Evolutionary conservation across 345 rosid species (phyloP), one percentile per base, ranked within the genome.

Genomic region (Eucalyptus urophylla): DNA sequence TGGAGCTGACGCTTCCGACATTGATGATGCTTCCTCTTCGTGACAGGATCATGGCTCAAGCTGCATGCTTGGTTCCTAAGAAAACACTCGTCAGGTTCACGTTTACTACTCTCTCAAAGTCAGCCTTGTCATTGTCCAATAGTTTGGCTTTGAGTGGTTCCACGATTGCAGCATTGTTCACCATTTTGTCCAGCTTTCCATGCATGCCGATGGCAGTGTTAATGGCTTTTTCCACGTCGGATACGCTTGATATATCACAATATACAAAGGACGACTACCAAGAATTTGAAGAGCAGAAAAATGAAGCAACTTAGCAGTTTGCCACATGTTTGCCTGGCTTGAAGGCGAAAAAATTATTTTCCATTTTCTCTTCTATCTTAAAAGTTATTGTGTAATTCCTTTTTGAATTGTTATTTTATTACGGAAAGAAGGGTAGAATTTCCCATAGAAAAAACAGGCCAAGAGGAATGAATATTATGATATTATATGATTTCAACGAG

Each of bases 1-100:
- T 62, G 6, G 90, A 88, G 40, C 37, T 11, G 49, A 81, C 67
- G 80, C 90, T 88, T 14, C 89, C 89, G 11, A 56, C 31, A 14
- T 54, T 50, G 22, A 90, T 40, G 44, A 87, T 87, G 86, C 89
- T 87, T 33, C 92, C 90, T 5, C 85, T 51, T 3, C 86, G 90
- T 7, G 72, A 65, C 6, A 16, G 45, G 33, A 80, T 87, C 93
- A 90, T 92, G 49, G 88, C 92, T 16, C 87, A 50, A 21, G 91
- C 91, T 2, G 90, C 92, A 37, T 92, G 91, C 43, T 92, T 92
- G 11, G 90, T 56, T 11, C 93, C 91, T 11, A 91, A 10, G 51
- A 89, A 92, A 4, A 56, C 51, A 40, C 49, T 29, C 25, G 11
- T 43, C 14, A 81, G 4, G 29, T 81, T 81, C 2, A 81, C 86